Evolutionary conservation across 768 basidiomycete genomes (phyloP).

Genomic region (Hemileccinum rubropunctum): DNA sequence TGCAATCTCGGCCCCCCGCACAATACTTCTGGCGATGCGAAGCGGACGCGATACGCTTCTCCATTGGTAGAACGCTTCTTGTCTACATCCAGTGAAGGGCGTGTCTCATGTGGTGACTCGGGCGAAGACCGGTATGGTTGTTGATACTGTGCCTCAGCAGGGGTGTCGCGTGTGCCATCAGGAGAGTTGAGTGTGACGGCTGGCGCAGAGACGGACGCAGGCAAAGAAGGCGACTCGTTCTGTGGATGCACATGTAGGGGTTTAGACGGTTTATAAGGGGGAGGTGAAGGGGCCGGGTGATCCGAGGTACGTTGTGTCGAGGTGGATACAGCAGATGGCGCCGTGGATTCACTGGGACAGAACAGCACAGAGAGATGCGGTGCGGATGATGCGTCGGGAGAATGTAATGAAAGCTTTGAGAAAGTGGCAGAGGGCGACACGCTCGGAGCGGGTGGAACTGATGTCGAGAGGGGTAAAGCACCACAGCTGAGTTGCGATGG

Average conservation of each 20-base stretch:
- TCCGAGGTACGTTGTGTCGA: background rate
- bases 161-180: constrained; percentile 21
- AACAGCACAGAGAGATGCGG: constrained; percentile 11
- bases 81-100: constrained; percentile 5
- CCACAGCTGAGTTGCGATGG: background rate
- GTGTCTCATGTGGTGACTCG: constrained; percentile 2
- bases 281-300: constrained; percentile 9
- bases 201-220: constrained; percentile 7
- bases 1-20: constrained; percentile 11
- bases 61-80: constrained; percentile 9
- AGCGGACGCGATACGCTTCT: constrained; percentile 26
- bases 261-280: constrained; percentile 22
- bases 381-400: constrained; percentile 25
- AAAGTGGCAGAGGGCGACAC: constrained; percentile 49
- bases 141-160: constrained; percentile 22
- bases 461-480: background rate
- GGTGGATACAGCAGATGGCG: background rate
- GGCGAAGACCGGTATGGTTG: constrained; percentile 16
- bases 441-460: constrained; percentile 2
- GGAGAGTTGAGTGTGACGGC: constrained; percentile 5
- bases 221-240: constrained; percentile 11
- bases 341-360: constrained; percentile 5
- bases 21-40: constrained; percentile 31
- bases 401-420: constrained; percentile 49
- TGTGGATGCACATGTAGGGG: constrained; percentile 27